A percentile compares a stretch with the other conserved stretches of the same genome.
Conservation (phyloP, 345 rosid genomes). For the Geranium brycei region DNA sequence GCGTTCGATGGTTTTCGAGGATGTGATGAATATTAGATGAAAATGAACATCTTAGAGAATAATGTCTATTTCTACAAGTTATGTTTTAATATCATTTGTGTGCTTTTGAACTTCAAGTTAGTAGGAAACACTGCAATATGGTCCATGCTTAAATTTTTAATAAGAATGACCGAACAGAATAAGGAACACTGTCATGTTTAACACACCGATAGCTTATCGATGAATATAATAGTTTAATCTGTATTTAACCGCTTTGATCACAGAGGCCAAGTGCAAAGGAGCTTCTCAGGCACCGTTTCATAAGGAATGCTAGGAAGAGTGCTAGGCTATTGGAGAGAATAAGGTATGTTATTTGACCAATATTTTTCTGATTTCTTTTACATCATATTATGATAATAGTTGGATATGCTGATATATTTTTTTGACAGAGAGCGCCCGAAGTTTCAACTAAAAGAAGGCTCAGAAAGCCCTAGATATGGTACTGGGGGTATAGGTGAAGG, state of each 20-base stretch:
- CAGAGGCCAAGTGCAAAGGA: conserved; percentile 98
- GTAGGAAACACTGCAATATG: too few relatives aligned
- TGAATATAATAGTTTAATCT: not conserved
- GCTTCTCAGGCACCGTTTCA: conserved; percentile 85
- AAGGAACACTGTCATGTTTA: not conserved
- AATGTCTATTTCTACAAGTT: too few relatives aligned
- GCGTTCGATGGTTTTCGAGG: too few relatives aligned
- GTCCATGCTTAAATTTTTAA: not conserved
- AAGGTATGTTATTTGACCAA: conserved; percentile 34
- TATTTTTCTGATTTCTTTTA: not conserved
- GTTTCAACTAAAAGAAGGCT: conserved; percentile 52
- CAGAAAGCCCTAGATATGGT: conserved; percentile 41
- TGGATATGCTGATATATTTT: conserved; percentile 4
- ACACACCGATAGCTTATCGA: not conserved
- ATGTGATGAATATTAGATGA: too few relatives aligned
- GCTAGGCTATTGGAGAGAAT: conserved; percentile 85
- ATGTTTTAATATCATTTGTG: too few relatives aligned
- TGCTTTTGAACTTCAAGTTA: too few relatives aligned
- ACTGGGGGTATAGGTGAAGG: conserved; percentile 32
- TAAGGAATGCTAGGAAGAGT: conserved; percentile 72
- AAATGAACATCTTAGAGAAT: too few relatives aligned
- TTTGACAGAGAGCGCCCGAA: conserved; percentile 82
- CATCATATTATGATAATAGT: too few relatives aligned
- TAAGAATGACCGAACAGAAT: not conserved
- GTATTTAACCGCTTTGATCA: conserved; percentile 16